Conservation (phyloP, 192 early-diverging fungal species). For the Umbelopsis vinacea region DNA sequence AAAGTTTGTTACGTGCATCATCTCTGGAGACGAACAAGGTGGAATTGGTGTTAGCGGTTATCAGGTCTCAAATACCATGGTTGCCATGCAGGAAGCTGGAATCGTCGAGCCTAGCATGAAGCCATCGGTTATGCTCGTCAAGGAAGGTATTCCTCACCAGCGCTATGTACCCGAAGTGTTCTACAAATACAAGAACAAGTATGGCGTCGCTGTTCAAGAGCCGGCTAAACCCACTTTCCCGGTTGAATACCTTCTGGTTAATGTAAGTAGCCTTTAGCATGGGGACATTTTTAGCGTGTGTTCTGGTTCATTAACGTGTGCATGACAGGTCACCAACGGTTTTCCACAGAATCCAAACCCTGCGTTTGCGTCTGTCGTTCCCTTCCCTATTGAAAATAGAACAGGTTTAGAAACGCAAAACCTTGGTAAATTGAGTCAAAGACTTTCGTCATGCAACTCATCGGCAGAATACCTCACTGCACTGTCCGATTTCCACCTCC, state of each 20-base stretch:
- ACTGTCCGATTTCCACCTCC: constrained; percentile 86
- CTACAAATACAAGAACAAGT: constrained; percentile 96
- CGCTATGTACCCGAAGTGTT: constrained; percentile 97
- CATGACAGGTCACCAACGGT: constrained; percentile 77
- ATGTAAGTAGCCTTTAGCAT: constrained; percentile 55
- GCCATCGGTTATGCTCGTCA: constrained; percentile 85
- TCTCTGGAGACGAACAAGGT: constrained; percentile 88
- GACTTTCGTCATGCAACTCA: constrained; percentile 44
- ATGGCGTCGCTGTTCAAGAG: constrained; percentile 83
- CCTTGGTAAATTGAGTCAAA: constrained; percentile 59
- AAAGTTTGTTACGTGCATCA: constrained; percentile 93
- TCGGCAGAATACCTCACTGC: constrained; percentile 47
- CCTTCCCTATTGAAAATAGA: constrained; percentile 85
- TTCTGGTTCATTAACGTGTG: not conserved
- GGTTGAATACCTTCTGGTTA: constrained; percentile 94
- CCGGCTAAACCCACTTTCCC: constrained; percentile 96
- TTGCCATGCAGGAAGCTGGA: constrained; percentile 89
- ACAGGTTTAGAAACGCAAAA: constrained; percentile 59
- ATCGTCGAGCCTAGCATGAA: constrained; percentile 90
- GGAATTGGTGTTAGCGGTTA: constrained; percentile 85
- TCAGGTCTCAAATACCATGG: constrained; percentile 91
- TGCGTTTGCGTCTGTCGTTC: constrained; percentile 63
- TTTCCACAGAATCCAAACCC: constrained; percentile 83
- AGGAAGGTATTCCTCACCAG: constrained; percentile 63
- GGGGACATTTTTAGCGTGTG: not conserved